Conservation (phyloP, 2,329 filamentous ascomycete genomes). For the Hypoxylon sp. region DNA sequence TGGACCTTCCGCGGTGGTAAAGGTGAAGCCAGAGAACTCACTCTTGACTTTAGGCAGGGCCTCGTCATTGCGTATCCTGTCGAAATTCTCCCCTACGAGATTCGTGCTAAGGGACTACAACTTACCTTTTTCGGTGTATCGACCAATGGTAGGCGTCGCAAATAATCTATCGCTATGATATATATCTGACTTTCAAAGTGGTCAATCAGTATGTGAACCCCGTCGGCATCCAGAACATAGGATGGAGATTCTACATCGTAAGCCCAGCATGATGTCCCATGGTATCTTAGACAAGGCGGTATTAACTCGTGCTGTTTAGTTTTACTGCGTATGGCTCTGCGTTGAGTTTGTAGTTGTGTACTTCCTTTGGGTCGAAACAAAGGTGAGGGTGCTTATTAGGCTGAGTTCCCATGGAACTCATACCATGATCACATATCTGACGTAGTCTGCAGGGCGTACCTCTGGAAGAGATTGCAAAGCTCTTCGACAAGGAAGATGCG, state of each 20-base stretch:
- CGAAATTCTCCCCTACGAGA: conserved; percentile 58
- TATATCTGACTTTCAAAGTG: conserved; percentile 53
- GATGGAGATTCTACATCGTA: conserved; percentile 59
- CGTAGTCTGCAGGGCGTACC: conserved; percentile 11
- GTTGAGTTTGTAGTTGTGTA: conserved; percentile 21
- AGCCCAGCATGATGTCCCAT: conserved; percentile 10
- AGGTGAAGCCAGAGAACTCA: neutral
- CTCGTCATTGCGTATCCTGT: conserved; percentile 61
- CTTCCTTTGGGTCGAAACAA: conserved; percentile 19
- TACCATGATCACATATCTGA: conserved; percentile 10
- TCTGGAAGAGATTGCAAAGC: conserved; percentile 19
- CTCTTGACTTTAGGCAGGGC: conserved; percentile 45
- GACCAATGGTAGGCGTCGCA: conserved; percentile 13
- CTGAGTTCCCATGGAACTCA: neutral
- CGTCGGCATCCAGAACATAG: conserved; percentile 56
- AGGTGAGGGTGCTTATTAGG: conserved; percentile 2
- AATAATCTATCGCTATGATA: neutral
- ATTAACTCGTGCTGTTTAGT: conserved; percentile 6
- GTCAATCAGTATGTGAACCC: conserved; percentile 57
- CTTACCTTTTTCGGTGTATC: conserved; percentile 56
- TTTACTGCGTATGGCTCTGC: conserved; percentile 15
- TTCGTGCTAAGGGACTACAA: conserved; percentile 59
- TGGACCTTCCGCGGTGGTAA: conserved; percentile 61
- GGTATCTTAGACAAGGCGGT: neutral
- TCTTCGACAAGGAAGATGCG: conserved; percentile 16